phyloP scores from a whole-genome alignment of 2,329 filamentous ascomycete genomes.

The Fusarium sp. region DNA sequence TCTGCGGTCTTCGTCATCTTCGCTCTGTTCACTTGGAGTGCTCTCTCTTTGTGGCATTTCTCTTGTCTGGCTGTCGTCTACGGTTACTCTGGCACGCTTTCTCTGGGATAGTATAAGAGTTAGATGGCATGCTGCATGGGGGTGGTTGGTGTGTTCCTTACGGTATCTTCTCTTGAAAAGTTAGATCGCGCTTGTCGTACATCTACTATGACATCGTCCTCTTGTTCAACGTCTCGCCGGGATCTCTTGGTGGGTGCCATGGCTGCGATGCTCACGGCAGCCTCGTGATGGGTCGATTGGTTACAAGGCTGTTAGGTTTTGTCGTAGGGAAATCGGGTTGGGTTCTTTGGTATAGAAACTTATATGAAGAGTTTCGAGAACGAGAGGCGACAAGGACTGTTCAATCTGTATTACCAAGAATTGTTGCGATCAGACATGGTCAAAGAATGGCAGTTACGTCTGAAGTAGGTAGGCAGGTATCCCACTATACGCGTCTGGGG shows the following conservation, averaged over 20 bases:
- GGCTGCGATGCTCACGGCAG: slow-evolving; percentile 16
- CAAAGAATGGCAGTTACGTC: neutral
- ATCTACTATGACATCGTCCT: slow-evolving; percentile 49
- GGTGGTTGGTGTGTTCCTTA: slow-evolving; percentile 43
- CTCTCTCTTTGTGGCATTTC: slow-evolving; percentile 31
- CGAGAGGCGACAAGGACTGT: neutral
- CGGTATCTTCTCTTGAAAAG: slow-evolving; percentile 50
- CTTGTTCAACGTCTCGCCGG: slow-evolving; percentile 48
- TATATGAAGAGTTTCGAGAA: neutral
- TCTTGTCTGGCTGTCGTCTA: slow-evolving; percentile 30
- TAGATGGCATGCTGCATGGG: neutral
- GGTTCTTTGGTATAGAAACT: neutral
- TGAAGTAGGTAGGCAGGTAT: neutral
- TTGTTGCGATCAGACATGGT: neutral
- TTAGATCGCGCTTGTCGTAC: slow-evolving; percentile 54
- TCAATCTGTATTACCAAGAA: neutral
- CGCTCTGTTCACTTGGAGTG: slow-evolving; percentile 44
- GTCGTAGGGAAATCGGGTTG: neutral
- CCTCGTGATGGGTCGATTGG: neutral
- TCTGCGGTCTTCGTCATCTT: slow-evolving; percentile 41
- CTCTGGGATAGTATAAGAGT: slow-evolving; percentile 30
- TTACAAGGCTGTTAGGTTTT: neutral
- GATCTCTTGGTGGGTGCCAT: slow-evolving; percentile 55
- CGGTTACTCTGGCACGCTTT: slow-evolving; percentile 49
- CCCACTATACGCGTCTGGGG: slow-evolving; percentile 38